Conservation (phyloP, 768 basidiomycete species). For the Calocera cornea region DNA sequence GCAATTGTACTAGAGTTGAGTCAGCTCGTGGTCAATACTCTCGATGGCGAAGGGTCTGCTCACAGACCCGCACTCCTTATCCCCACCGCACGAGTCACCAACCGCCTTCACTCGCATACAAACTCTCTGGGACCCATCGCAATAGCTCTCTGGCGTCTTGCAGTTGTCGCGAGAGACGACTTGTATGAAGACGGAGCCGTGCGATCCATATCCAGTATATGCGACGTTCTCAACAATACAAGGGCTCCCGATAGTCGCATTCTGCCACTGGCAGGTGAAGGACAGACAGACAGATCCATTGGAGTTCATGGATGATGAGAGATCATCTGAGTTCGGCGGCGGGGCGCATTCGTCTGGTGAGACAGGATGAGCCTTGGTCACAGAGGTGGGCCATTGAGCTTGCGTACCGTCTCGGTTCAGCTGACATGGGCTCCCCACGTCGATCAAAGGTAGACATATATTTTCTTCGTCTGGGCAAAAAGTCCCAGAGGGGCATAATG, state of each 20-base stretch:
- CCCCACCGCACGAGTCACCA: constrained; percentile 43
- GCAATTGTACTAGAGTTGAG: background rate
- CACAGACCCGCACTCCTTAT: constrained; percentile 34
- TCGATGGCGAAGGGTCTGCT: background rate
- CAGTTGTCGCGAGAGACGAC: constrained; percentile 77
- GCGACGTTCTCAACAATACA: constrained; percentile 69
- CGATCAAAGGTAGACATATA: constrained; percentile 44
- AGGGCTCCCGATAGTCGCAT: constrained; percentile 46
- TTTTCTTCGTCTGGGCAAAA: constrained; percentile 82
- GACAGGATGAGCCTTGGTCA: constrained; percentile 5
- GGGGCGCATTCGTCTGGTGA: constrained; percentile 60
- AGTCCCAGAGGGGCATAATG: constrained; percentile 42
- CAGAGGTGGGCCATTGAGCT: background rate
- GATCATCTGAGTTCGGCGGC: constrained; percentile 46
- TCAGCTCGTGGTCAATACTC: background rate
- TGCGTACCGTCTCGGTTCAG: constrained; percentile 69
- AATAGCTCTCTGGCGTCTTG: constrained; percentile 48
- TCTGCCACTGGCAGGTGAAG: constrained; percentile 65
- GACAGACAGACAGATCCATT: constrained; percentile 80
- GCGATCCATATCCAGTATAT: constrained; percentile 52
- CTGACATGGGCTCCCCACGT: constrained; percentile 60
- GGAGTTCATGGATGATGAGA: constrained; percentile 45
- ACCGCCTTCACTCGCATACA: constrained; percentile 48
- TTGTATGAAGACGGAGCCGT: constrained; percentile 48
- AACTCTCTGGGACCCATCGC: constrained; percentile 44